These are phyloP conservation scores for Vitis rupestris DNA, from an alignment of 164 flowering plant species.

Conservation along the genomic window DNA sequence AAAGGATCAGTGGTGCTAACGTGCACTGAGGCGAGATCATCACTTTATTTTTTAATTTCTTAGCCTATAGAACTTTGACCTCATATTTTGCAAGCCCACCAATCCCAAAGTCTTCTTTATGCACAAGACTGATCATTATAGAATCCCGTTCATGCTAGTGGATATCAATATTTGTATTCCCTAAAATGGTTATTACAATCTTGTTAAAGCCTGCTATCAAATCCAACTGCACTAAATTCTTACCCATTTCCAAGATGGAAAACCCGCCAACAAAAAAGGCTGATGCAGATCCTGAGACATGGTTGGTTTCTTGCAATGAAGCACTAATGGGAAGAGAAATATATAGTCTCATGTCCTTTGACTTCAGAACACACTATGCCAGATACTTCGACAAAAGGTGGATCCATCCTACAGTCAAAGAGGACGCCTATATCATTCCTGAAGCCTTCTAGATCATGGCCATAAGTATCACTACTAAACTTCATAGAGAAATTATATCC, in stretches of 20 bases:
- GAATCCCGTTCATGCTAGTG: constrained; percentile 50
- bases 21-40: constrained; percentile 49
- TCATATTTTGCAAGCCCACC: constrained; percentile 63
- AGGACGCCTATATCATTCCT: constrained; percentile 24
- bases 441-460: constrained; percentile 19
- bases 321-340: constrained; percentile 52
- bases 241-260: constrained; percentile 45
- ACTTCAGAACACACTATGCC: constrained; percentile 39
- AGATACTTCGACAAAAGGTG: constrained; percentile 74
- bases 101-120: constrained; percentile 46
- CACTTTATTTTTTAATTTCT: constrained; percentile 56
- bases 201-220: constrained; percentile 53
- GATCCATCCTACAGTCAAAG: constrained; percentile 68
- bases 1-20: constrained; percentile 45
- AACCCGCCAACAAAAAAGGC: constrained; percentile 81
- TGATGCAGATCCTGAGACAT: constrained; percentile 61
- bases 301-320: constrained; percentile 38
- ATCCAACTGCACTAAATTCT: constrained; percentile 50
- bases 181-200: constrained; percentile 58
- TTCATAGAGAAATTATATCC: constrained; percentile 71
- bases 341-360: constrained; percentile 38
- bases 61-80: constrained; percentile 47
- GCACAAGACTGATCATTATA: constrained; percentile 36
- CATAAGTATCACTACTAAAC: constrained; percentile 38
- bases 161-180: constrained; percentile 81